These are phyloP conservation scores for Crucihimalaya himalaica DNA, from an alignment of 345 rosid genomes.

Conservation along the genomic window DNA sequence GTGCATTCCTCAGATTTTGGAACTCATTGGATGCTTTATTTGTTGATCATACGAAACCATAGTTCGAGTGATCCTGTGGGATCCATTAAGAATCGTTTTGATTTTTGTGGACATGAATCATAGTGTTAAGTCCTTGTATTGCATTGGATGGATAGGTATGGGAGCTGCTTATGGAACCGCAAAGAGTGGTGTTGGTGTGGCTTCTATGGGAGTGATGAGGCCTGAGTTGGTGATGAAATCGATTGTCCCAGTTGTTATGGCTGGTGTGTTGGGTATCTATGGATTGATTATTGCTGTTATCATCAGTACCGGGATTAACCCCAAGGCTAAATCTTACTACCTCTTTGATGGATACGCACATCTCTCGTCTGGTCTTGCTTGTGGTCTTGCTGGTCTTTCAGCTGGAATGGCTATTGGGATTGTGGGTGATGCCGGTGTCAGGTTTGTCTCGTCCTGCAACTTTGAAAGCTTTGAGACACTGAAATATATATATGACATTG, in stretches of 20 bases:
- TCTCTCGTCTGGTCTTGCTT: slow-evolving; percentile 45
- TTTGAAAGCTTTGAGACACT: neutral
- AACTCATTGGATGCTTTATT: neutral
- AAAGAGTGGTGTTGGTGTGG: slow-evolving; percentile 48
- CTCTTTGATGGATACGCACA: slow-evolving; percentile 47
- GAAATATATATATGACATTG: neutral
- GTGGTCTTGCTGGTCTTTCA: slow-evolving; percentile 48
- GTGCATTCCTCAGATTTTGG: neutral
- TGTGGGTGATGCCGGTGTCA: slow-evolving; percentile 47
- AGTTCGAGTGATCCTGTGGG: neutral
- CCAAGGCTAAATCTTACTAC: slow-evolving; percentile 46
- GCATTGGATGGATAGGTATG: slow-evolving; percentile 37
- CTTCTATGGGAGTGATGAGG: slow-evolving; percentile 48
- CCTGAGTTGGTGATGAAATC: slow-evolving; percentile 48
- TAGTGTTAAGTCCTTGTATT: neutral
- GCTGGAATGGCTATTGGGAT: slow-evolving; percentile 49
- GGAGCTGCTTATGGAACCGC: slow-evolving; percentile 48
- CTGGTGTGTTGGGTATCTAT: slow-evolving; percentile 47
- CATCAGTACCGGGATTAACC: slow-evolving; percentile 49
- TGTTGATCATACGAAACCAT: neutral
- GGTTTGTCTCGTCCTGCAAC: slow-evolving; percentile 31
- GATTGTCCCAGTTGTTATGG: slow-evolving; percentile 46
- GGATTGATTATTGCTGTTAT: slow-evolving; percentile 47
- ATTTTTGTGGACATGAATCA: neutral
- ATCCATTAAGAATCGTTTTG: neutral